Evolutionary conservation across 192 early-diverging fungal genomes (phyloP), one percentile per base, ranked within the genome.

Genomic region (Umbelopsis ramanniana): DNA sequence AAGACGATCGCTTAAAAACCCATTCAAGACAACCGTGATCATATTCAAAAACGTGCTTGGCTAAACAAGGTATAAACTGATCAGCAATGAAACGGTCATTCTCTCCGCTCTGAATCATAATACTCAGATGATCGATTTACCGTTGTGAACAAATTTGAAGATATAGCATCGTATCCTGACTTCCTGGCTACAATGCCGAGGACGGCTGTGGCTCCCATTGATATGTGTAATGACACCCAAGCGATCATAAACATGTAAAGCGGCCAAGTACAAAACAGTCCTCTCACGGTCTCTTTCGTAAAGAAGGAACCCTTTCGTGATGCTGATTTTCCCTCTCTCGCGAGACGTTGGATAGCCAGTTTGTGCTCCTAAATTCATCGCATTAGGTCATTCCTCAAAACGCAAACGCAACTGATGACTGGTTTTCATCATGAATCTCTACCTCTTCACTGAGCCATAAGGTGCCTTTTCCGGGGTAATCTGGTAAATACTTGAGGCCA

Each of bases 111-210:
- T 15, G 17, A 22, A 45, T 45, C 43, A 45, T 29, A 21, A 29
- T 29, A 29, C n/a, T 26, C 29, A 46, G 55, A 21, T 8, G 19
- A 29, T 43, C 14, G n/a, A 57, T 67, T 72, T 74, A 81, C 79
- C 52, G 75, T 71, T 0, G 75, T 74, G n/a, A 81, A 48, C 19
- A 81, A 45, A 46, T 81, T 81, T 9, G 79, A 67, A 11, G 74
- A 74, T 11, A 81, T 69, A 2, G 79, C 69, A 54, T 76, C 79
- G 70, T 63, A 81, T 0, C 75, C 79, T 8, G 76, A 7, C 54
- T 81, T 81, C 48, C 70, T 81, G 14, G 79, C 68, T 14, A 76
- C 72, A 67, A 81, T 74, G 6, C 79, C 79, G 12, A 81, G 50
- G 1, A 76, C 68, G 45, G 70, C 69, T 21, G 72, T 46, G 35